Base-by-base conservation (phyloP, 352 stramenopile genomes). In the Phytophthora macrochlamydospora region DNA sequence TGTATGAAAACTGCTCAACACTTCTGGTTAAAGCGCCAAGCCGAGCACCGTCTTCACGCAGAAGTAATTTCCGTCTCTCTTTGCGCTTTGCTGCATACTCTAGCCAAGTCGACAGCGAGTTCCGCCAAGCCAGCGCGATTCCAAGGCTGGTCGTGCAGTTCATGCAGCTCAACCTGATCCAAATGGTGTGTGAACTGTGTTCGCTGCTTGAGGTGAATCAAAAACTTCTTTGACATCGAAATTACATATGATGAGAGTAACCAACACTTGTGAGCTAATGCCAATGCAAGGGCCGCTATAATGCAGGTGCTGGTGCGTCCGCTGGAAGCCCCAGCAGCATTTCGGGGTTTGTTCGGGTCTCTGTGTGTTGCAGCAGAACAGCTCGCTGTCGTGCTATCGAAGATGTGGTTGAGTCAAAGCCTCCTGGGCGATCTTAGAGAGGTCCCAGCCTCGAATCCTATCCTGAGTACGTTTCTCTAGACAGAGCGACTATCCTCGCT, bases 391-490 rank as follows among this genome's bases (percentile, higher is more conserved):
- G 64, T 67, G 51, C 6, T 51, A 59, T 67, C 64, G 64, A 71
- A 30, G 18, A 58, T 35, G 18, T 24, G 18, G 49, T 59, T 49
- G 44, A 63, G 37, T 59, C 64, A 71, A 71, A 71, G 63, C 63
- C 32, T 42, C 7, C 14, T 13, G 31, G 32, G n/a, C 44, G 50
- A 71, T 71, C 56, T 52, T 67, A 68, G 59, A 64, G 59, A 67
- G 58, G 44, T 56, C 65, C 65, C 65, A 72, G 65, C 65, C 28
- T 68, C 65, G 58, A 35, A 72, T 68, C 65, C 65, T 72, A 72
- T 72, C 65, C 58, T 58, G 40, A 28, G 68, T 56, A 62, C 64
- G 58, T 67, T 71, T 71, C 51, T 71, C 59, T 67, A 40, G 51
- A 29, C 14, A 48, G 42, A 7, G 38, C 56, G 56, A 14, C 62